Evolutionary conservation across 192 early-diverging fungal genomes (phyloP), one percentile per base, ranked within the genome.

Genomic region (Haplosporangium gracile): DNA sequence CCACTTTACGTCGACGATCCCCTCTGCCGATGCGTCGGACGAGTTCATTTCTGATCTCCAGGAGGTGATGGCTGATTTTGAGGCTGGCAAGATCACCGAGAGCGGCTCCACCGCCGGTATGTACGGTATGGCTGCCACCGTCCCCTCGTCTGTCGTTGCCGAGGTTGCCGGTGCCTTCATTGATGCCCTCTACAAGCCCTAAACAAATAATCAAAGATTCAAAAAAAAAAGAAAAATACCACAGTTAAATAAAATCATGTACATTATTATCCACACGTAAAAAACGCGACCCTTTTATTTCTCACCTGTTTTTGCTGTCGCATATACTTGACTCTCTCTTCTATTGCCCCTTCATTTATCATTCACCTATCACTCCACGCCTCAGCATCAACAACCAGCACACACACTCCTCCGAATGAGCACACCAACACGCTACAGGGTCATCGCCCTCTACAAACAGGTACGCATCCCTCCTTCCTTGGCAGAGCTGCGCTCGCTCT

Each of bases 91-190:
- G 10, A 87, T 89, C 24, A 90, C 89, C 26, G 94, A 94, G 77
- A 91, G 90, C 45, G 94, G 95, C 32, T 95, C 94, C 0, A 93
- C 95, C 9, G 95, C 97, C 18, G 97, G 97, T 49, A 93, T 99
- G 70, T 99, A 99, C 74, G 98, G 98, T 42, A 96, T 96, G 87
- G 97, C 97, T 15, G 95, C 97, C 20, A 95, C 93, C 15, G 91
- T 99, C 5, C 97, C 98, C 0, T 96, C 98, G 76, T 93, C 92
- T 26, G 95, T 99, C 70, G 93, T 98, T 40, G 93, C 93, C 72
- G 98, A 99, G 77, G 95, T 99, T 40, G 93, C 95, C 45, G 82
- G 89, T 47, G 96, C 97, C 13, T 99, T 96, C 88, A 91, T 99
- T 68, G 97, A 99, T 87, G 91, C 95, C 20, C 89, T 98, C 15